These are phyloP conservation scores for Colletotrichum truncatum DNA, from an alignment of 2,329 filamentous ascomycete genomes.

Conservation along the genomic window DNA sequence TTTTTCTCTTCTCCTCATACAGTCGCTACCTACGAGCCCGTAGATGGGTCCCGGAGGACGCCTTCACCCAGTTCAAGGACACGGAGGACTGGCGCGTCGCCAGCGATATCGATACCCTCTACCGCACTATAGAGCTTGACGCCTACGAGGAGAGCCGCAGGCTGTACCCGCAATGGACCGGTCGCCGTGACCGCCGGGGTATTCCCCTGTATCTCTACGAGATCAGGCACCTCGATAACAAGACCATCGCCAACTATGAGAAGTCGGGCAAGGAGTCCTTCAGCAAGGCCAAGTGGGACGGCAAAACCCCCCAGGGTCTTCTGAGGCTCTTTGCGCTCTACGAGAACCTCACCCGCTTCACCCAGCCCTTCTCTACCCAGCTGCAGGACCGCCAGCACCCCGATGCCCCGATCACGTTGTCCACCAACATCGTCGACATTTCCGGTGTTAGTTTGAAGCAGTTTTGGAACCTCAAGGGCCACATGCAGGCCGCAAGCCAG, in stretches of 20 bases:
- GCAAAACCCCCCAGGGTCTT: conserved; percentile 77
- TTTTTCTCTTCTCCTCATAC: conserved; percentile 22
- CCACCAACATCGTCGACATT: conserved; percentile 95
- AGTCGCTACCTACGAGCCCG: conserved; percentile 89
- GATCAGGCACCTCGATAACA: conserved; percentile 83
- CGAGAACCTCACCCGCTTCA: conserved; percentile 90
- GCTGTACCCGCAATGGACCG: conserved; percentile 96
- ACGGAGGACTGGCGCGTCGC: conserved; percentile 88
- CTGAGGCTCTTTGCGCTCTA: conserved; percentile 91
- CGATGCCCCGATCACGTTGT: conserved; percentile 88
- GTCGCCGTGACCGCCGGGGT: conserved; percentile 86
- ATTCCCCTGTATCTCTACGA: conserved; percentile 94
- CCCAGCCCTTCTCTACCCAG: conserved; percentile 84
- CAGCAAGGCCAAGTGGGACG: conserved; percentile 70
- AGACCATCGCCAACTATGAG: conserved; percentile 83
- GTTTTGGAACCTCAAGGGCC: conserved; percentile 93
- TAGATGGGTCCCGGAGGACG: conserved; percentile 80
- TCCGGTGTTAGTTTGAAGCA: conserved; percentile 87
- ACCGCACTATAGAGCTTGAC: conserved; percentile 85
- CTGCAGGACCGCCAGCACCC: conserved; percentile 76
- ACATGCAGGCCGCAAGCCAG: conserved; percentile 92
- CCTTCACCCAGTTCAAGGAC: conserved; percentile 84
- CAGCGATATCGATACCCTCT: conserved; percentile 81
- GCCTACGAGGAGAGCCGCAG: conserved; percentile 83
- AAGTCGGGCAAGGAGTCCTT: conserved; percentile 66